Conservation (phyloP, 1,139 yeast genomes). For the Magnusiomyces ingens region DNA sequence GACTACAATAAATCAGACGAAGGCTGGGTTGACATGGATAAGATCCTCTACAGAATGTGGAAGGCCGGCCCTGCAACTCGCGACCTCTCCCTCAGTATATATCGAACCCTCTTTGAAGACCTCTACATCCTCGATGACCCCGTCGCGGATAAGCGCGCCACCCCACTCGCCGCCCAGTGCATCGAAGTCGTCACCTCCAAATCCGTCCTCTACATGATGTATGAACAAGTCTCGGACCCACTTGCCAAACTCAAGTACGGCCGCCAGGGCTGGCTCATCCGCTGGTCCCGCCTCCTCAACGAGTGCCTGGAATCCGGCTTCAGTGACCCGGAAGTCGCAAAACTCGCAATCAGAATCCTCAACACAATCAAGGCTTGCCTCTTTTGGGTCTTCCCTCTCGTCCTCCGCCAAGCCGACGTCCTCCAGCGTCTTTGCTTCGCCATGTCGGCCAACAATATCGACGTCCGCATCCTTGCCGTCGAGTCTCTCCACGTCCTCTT, state of each 20-base stretch:
- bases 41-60: conserved; percentile 71
- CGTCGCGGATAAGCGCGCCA: conserved; percentile 72
- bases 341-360: conserved; percentile 58
- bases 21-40: conserved; percentile 92
- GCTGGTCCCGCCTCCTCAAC: conserved; percentile 63
- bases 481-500: conserved; percentile 87
- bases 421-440: conserved; percentile 60
- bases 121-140: conserved; percentile 90
- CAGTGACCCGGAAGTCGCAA: conserved; percentile 33
- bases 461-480: conserved; percentile 73
- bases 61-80: conserved; percentile 50
- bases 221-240: conserved; percentile 56
- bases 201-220: conserved; percentile 53
- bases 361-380: conserved; percentile 84
- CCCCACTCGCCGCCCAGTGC: conserved; percentile 73
- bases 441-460: conserved; percentile 52
- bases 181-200: conserved; percentile 77
- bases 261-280: conserved; percentile 76
- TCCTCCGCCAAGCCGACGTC: conserved; percentile 61
- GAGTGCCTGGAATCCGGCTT: conserved; percentile 34
- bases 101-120: conserved; percentile 87
- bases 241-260: conserved; percentile 40
- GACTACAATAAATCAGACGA: conserved; percentile 28
- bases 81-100: conserved; percentile 69
- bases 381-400: conserved; percentile 81